These are phyloP conservation scores for Penicillium sp. DNA, from an alignment of 2,329 filamentous ascomycete genomes.

Conservation along the genomic window DNA sequence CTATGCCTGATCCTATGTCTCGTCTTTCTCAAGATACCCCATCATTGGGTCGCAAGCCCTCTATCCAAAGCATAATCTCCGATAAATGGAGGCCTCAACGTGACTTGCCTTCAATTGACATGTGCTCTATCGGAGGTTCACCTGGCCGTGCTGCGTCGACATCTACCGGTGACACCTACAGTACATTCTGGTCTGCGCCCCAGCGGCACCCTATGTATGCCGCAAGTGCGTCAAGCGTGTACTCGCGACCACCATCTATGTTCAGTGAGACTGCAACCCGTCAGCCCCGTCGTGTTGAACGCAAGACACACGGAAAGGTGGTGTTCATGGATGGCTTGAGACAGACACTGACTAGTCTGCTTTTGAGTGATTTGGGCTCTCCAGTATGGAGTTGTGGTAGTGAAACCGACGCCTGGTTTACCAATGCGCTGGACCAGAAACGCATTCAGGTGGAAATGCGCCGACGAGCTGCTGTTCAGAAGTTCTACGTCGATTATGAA, in stretches of 20 bases:
- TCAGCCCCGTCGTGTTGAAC: conserved; percentile 36
- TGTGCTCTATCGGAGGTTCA: conserved; percentile 60
- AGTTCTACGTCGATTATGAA: conserved; percentile 41
- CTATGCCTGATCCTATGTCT: conserved; percentile 34
- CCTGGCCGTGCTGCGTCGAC: conserved; percentile 67
- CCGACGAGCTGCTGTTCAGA: conserved; percentile 39
- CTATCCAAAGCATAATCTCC: conserved; percentile 70
- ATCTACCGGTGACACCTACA: conserved; percentile 68
- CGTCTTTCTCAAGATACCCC: conserved; percentile 38
- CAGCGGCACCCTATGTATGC: conserved; percentile 66
- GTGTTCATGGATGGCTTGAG: conserved; percentile 76
- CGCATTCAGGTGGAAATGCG: conserved; percentile 44
- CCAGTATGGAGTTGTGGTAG: conserved; percentile 84
- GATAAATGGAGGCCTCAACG: conserved; percentile 60
- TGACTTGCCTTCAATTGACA: conserved; percentile 62
- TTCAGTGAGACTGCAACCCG: conserved; percentile 40
- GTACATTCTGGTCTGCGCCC: conserved; percentile 88
- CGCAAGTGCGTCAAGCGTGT: conserved; percentile 60
- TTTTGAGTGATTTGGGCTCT: conserved; percentile 86
- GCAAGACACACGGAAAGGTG: conserved; percentile 65
- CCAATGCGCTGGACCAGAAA: conserved; percentile 52
- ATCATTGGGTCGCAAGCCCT: conserved; percentile 56
- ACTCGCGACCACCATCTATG: conserved; percentile 46
- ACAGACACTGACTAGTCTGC: conserved; percentile 76
- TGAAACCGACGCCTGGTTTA: conserved; percentile 89